Conservation (phyloP, 257 asterid genomes). For the Penstemon newberryi region DNA sequence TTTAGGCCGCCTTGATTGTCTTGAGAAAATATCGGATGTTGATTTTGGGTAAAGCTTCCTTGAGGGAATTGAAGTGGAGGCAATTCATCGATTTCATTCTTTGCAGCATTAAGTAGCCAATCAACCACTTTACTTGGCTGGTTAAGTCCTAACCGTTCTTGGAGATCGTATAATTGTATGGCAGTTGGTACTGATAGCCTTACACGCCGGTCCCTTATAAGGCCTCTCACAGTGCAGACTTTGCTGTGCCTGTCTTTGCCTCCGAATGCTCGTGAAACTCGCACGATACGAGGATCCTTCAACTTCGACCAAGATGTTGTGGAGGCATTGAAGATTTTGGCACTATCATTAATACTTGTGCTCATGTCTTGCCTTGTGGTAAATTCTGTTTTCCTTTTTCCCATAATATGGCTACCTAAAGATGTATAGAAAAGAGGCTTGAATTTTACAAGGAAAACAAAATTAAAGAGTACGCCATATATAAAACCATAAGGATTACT, state of each 20-base stretch:
- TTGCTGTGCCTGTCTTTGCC: conserved; percentile 92
- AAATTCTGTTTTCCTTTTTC: conserved; percentile 36
- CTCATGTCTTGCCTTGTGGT: conserved; percentile 41
- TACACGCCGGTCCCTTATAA: conserved; percentile 69
- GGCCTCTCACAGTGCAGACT: conserved; percentile 74
- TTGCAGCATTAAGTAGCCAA: conserved; percentile 79
- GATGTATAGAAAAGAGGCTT: background rate
- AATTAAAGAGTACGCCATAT: background rate
- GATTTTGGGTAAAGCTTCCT: conserved; percentile 29
- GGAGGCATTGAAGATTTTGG: conserved; percentile 23
- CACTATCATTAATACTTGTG: conserved; percentile 5
- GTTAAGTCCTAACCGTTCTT: conserved; percentile 72
- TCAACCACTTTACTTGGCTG: conserved; percentile 89
- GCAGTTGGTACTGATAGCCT: conserved; percentile 85
- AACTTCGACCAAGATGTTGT: conserved; percentile 60
- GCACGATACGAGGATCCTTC: conserved; percentile 83
- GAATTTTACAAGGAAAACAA: background rate
- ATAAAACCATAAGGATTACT: conserved; percentile 14
- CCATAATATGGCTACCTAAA: conserved; percentile 34
- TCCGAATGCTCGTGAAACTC: conserved; percentile 78
- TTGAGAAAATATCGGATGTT: background rate
- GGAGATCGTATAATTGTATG: conserved; percentile 81
- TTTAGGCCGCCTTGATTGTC: conserved; percentile 3
- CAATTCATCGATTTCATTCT: conserved; percentile 64
- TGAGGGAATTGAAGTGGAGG: conserved; percentile 76